Conservation (phyloP, 805 yeast species). For the Metschnikowia amazonensis region DNA sequence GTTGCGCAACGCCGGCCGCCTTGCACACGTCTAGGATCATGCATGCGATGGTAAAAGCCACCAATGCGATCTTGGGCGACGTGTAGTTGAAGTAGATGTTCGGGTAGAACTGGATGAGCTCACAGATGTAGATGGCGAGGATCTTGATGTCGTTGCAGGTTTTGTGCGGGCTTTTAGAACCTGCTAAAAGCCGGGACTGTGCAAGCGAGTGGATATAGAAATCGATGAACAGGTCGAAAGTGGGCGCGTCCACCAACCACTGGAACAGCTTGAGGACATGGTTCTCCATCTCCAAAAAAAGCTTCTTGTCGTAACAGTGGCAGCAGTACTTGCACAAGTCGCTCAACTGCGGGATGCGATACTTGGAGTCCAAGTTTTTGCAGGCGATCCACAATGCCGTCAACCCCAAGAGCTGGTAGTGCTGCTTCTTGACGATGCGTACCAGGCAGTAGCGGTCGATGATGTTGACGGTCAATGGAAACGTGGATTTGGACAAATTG, state of each 20-base stretch:
- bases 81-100: constrained; percentile 53
- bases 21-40: constrained; percentile 33
- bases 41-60: constrained; percentile 42
- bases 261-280: constrained; percentile 58
- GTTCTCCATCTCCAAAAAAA: constrained; percentile 65
- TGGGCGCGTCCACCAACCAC: constrained; percentile 62
- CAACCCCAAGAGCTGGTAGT: constrained; percentile 42
- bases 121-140: constrained; percentile 61
- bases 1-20: constrained; percentile 8
- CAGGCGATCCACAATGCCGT: constrained; percentile 44
- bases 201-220: constrained; percentile 42
- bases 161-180: constrained; percentile 27
- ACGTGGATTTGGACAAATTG: constrained; percentile 37
- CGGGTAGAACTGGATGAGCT: constrained; percentile 60
- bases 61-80: constrained; percentile 45
- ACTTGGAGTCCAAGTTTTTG: constrained; percentile 50
- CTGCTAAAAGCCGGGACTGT: constrained; percentile 22
- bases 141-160: constrained; percentile 45
- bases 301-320: constrained; percentile 51
- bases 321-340: constrained; percentile 55
- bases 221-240: constrained; percentile 63
- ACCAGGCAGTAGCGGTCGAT: constrained; percentile 44
- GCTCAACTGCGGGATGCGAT: constrained; percentile 52
- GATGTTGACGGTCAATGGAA: constrained; percentile 43
- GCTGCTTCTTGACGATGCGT: constrained; percentile 43